Conservation (phyloP, 1,284 basidiomycete species). For the Phlebopus sp. region DNA sequence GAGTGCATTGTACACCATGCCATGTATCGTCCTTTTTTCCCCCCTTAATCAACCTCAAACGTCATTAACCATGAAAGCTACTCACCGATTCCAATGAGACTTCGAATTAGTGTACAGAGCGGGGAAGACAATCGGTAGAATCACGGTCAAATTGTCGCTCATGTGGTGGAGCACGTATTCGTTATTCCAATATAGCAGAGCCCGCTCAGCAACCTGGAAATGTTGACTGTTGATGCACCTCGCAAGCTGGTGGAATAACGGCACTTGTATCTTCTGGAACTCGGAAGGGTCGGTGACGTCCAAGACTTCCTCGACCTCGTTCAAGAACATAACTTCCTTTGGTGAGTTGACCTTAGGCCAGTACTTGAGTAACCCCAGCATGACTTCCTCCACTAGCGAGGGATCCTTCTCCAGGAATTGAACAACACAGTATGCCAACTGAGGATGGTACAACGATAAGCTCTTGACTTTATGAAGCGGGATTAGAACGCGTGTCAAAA, state of each 20-base stretch:
- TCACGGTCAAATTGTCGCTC: constrained; percentile 89
- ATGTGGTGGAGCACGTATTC: constrained; percentile 99
- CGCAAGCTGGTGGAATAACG: constrained; percentile 92
- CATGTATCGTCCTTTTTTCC: constrained; percentile 87
- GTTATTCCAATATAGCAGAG: constrained; percentile 97
- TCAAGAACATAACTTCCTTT: constrained; percentile 99
- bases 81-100: constrained; percentile 97
- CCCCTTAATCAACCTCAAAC: constrained; percentile 14
- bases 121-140: constrained; percentile 98
- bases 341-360: constrained; percentile 99
- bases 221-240: constrained; percentile 99
- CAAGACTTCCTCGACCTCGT: constrained; percentile 98
- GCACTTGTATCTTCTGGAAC: constrained; percentile 95
- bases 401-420: constrained; percentile 99
- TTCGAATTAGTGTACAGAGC: constrained; percentile 96
- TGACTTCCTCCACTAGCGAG: constrained; percentile 90
- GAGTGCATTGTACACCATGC: constrained; percentile 98
- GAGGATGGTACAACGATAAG: constrained; percentile 95
- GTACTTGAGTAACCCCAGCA: constrained; percentile 91
- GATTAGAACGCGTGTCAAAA: constrained; percentile 93
- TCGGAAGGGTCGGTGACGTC: constrained; percentile 97
- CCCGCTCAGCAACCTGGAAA: constrained; percentile 97
- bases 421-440: constrained; percentile 98
- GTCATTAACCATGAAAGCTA: constrained; percentile 13
- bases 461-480: constrained; percentile 98